Percentiles rank a stretch among this genome's conserved stretches.
Evolutionary conservation across 306 rosid genomes (phyloP).

Genomic region (Medicago lupulina): DNA sequence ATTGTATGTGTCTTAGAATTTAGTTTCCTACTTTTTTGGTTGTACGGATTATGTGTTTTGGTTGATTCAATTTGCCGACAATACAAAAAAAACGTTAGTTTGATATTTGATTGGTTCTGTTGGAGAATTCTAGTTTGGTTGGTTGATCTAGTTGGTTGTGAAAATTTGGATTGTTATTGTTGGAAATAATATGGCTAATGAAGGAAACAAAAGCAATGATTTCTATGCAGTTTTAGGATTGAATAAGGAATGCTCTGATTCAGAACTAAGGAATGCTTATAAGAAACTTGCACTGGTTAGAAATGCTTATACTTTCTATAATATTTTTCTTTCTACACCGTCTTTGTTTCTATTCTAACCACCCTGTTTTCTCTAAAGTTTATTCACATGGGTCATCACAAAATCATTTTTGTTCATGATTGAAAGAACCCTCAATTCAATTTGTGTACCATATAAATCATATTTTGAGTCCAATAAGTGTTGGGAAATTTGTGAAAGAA

Average conservation of each 20-base stretch:
- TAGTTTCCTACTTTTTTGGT: neutral
- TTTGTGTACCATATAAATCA: too few relatives aligned
- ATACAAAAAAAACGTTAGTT: slow-evolving; percentile 31
- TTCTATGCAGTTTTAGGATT: slow-evolving; percentile 77
- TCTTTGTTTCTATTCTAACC: neutral
- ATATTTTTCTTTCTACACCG: neutral
- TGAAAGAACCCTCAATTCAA: slow-evolving; percentile 1
- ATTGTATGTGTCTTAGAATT: slow-evolving; percentile 11
- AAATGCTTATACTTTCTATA: slow-evolving; percentile 22
- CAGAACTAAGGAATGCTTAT: slow-evolving; percentile 80
- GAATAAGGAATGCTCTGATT: slow-evolving; percentile 78
- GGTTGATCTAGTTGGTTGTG: slow-evolving; percentile 7
- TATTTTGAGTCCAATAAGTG: too few relatives aligned
- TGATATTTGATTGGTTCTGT: slow-evolving; percentile 47
- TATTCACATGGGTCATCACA: slow-evolving; percentile 29
- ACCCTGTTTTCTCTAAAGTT: neutral
- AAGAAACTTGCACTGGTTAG: slow-evolving; percentile 93
- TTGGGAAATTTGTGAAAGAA: too few relatives aligned
- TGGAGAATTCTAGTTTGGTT: slow-evolving; percentile 20
- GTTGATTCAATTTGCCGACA: slow-evolving; percentile 65
- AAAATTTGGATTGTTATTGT: slow-evolving; percentile 10
- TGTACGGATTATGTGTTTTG: slow-evolving; percentile 30
- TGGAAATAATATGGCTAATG: slow-evolving; percentile 59
- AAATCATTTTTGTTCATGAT: neutral
- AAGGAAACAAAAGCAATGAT: slow-evolving; percentile 62